A percentile compares a stretch with the other conserved stretches of the same genome.
Conservation (phyloP, 1,284 basidiomycete species). For the Ustilago cynodontis region DNA sequence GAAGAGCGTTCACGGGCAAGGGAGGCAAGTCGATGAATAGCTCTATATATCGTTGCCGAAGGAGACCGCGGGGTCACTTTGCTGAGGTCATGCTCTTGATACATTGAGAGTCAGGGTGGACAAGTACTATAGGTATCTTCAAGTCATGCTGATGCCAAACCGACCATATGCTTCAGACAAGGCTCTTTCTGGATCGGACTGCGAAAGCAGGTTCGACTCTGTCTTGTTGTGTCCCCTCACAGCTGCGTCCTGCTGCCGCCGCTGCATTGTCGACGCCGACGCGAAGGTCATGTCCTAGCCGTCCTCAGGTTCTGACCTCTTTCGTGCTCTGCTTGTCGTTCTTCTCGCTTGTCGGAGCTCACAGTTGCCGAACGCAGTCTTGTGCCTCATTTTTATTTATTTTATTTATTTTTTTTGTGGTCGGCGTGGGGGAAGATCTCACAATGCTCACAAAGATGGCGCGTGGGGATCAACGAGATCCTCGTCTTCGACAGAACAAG, state of each 20-base stretch:
- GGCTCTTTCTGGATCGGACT: background rate
- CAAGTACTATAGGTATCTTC: background rate
- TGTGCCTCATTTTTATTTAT: background rate
- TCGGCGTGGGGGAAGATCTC: background rate
- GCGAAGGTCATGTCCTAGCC: background rate
- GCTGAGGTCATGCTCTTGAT: background rate
- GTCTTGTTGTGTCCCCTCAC: too few relatives aligned
- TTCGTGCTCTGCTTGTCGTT: background rate
- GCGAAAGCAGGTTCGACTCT: background rate
- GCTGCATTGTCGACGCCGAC: constrained; percentile 31
- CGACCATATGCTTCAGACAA: background rate
- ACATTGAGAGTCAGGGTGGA: background rate
- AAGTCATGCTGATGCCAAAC: too few relatives aligned
- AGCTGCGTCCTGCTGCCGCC: constrained; percentile 5
- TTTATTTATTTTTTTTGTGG: too few relatives aligned
- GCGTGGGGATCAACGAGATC: constrained; percentile 6
- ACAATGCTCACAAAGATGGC: background rate
- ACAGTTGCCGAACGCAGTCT: background rate
- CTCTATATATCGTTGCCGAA: constrained; percentile 2
- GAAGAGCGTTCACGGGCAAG: background rate
- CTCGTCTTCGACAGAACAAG: background rate
- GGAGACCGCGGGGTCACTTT: background rate
- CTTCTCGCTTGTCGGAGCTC: constrained; percentile 1
- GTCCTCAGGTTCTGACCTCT: background rate
- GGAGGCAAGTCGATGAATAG: background rate